These are phyloP conservation scores for Aspergillus sp. DNA, from an alignment of 2,329 filamentous ascomycete species.

Conservation along the genomic window DNA sequence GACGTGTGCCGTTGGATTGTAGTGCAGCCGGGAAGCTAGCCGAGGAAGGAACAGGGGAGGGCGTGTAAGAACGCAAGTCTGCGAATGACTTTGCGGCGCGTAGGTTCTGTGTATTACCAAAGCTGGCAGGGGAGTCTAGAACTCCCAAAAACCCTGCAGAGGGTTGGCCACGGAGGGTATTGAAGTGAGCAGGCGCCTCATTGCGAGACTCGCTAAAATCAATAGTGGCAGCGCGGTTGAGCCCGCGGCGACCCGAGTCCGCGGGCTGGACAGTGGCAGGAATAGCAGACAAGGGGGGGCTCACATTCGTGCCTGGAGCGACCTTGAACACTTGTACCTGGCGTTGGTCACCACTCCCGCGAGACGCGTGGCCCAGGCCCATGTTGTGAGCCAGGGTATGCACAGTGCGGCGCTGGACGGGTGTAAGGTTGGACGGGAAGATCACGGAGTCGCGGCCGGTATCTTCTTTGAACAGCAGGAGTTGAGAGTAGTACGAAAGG, in stretches of 20 bases:
- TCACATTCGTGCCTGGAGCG: slow-evolving; percentile 53
- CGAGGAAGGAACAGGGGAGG: slow-evolving; percentile 85
- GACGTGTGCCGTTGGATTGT: slow-evolving; percentile 61
- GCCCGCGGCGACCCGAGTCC: slow-evolving; percentile 76
- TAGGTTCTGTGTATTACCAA: slow-evolving; percentile 73
- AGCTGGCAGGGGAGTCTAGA: slow-evolving; percentile 70
- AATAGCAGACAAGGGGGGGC: slow-evolving; percentile 63
- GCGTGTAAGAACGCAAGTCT: slow-evolving; percentile 90
- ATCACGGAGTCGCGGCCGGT: slow-evolving; percentile 74
- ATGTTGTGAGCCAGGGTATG: slow-evolving; percentile 95
- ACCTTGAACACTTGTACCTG: slow-evolving; percentile 82
- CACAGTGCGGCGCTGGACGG: slow-evolving; percentile 82
- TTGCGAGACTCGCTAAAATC: slow-evolving; percentile 85
- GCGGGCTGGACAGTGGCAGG: slow-evolving; percentile 64
- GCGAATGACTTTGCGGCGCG: slow-evolving; percentile 95
- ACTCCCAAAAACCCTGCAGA: slow-evolving; percentile 79
- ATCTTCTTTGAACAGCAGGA: slow-evolving; percentile 85
- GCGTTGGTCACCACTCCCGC: slow-evolving; percentile 80
- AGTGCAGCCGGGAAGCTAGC: slow-evolving; percentile 78
- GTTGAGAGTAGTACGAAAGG: slow-evolving; percentile 84
- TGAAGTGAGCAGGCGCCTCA: slow-evolving; percentile 70
- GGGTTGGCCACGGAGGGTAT: slow-evolving; percentile 71
- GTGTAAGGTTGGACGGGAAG: slow-evolving; percentile 77
- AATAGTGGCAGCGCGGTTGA: slow-evolving; percentile 94
- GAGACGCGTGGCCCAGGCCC: slow-evolving; percentile 85